These are phyloP conservation scores for Suillus spraguei DNA, from an alignment of 768 basidiomycete species.

Conservation along the genomic window DNA sequence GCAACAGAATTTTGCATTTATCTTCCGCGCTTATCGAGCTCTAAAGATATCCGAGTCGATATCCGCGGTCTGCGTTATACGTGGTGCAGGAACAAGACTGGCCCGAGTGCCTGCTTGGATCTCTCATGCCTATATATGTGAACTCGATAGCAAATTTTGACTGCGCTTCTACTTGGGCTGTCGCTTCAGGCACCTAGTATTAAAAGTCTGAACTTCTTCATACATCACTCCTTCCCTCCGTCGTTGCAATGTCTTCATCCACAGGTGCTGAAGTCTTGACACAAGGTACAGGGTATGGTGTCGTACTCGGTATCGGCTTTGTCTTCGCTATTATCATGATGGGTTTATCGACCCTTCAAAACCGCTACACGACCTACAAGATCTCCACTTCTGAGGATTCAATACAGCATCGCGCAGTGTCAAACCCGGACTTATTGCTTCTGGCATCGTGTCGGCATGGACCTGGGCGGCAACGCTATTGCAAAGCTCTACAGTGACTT, in stretches of 20 bases:
- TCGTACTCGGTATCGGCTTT: constrained; percentile 33
- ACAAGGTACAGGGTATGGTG: constrained; percentile 31
- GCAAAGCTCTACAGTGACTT: constrained; percentile 33
- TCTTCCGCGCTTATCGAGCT: constrained; percentile 7
- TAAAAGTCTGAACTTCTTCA: background rate
- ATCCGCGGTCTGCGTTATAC: background rate
- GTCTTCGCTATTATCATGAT: constrained; percentile 32
- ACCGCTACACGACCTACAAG: constrained; percentile 30
- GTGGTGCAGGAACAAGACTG: background rate
- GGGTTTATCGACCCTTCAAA: constrained; percentile 29
- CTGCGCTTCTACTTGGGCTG: background rate
- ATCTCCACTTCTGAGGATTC: constrained; percentile 30
- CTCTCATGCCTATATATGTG: constrained; percentile 20
- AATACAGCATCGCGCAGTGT: constrained; percentile 29
- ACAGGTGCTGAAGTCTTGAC: constrained; percentile 22
- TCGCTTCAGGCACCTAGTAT: background rate
- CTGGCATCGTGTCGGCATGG: constrained; percentile 31
- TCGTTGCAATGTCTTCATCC: constrained; percentile 15
- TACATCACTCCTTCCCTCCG: constrained; percentile 3
- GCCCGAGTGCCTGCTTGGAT: constrained; percentile 3
- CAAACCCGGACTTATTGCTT: constrained; percentile 22
- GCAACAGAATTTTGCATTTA: too few relatives aligned
- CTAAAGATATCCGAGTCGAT: constrained; percentile 16
- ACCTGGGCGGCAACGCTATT: constrained; percentile 35
- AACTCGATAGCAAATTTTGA: background rate